These are phyloP conservation scores for Saccharum officinarum DNA, from an alignment of 176 grass and related monocot species.

Conservation along the genomic window DNA sequence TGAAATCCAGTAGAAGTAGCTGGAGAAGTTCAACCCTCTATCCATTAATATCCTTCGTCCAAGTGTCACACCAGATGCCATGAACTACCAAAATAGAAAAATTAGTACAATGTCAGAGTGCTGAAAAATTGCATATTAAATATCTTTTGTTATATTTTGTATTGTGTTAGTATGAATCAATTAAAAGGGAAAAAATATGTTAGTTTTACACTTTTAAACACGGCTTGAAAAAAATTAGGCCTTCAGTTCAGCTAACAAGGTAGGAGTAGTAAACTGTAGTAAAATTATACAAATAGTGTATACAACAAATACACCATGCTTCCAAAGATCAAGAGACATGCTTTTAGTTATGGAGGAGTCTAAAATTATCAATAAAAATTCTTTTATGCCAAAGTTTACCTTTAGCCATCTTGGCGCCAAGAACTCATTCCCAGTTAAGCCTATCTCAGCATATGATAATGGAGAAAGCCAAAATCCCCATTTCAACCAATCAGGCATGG, in stretches of 20 bases:
- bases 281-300: background rate
- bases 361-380: background rate
- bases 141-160: background rate
- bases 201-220: background rate
- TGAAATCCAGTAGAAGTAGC: constrained; percentile 80
- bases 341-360: background rate
- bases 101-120: background rate
- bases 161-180: background rate
- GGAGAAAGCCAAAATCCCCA: constrained; percentile 96
- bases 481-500: constrained; percentile 78
- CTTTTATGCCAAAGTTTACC: constrained; percentile 40
- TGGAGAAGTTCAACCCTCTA: constrained; percentile 55
- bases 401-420: constrained; percentile 79
- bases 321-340: background rate
- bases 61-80: constrained; percentile 44
- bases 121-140: background rate
- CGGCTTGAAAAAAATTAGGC: background rate
- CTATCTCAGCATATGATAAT: constrained; percentile 76
- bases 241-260: background rate
- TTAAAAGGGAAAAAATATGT: background rate
- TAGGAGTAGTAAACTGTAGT: background rate
- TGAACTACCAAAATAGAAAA: constrained; percentile 27
- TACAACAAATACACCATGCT: background rate
- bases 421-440: constrained; percentile 85
- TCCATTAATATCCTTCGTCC: constrained; percentile 58